Conservation (phyloP, 2,329 filamentous ascomycete genomes). For the Aspergillus aculeatus region DNA sequence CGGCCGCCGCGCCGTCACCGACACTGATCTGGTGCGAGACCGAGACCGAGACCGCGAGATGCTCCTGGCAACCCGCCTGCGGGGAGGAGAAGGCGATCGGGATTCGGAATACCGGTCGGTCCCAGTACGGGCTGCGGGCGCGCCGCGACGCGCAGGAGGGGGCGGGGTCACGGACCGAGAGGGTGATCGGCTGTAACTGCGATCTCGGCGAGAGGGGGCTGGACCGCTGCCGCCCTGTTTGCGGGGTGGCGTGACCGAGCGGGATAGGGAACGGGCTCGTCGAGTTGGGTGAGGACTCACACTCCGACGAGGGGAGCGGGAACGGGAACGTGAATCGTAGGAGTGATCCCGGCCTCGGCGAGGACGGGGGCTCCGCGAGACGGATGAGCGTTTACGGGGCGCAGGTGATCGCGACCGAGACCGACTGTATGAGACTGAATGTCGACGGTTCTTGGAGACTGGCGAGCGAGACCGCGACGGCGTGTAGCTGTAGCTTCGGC, state of each 20-base stretch:
- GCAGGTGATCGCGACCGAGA: slow-evolving; percentile 27
- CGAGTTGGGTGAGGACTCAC: slow-evolving; percentile 21
- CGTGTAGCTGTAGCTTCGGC: slow-evolving; percentile 35
- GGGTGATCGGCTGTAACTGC: slow-evolving; percentile 34
- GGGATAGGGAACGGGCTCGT: slow-evolving; percentile 29
- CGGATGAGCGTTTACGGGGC: slow-evolving; percentile 15
- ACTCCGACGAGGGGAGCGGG: slow-evolving; percentile 25
- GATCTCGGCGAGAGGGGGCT: slow-evolving; percentile 20
- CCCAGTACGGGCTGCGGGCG: slow-evolving; percentile 12
- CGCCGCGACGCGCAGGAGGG: slow-evolving; percentile 21
- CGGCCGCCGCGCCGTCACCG: slow-evolving; percentile 14
- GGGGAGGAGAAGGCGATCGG: slow-evolving; percentile 28
- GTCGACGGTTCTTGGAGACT: slow-evolving; percentile 29
- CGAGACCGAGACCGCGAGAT: slow-evolving; percentile 27
- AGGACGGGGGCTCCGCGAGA: slow-evolving; percentile 33
- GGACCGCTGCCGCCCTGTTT: slow-evolving; percentile 14
- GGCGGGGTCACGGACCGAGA: slow-evolving; percentile 33
- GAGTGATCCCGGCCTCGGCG: slow-evolving; percentile 27
- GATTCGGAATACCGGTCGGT: slow-evolving; percentile 30
- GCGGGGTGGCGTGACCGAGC: slow-evolving; percentile 35
- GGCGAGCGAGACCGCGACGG: slow-evolving; percentile 40
- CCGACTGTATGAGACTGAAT: slow-evolving; percentile 35
- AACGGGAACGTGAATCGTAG: slow-evolving; percentile 28
- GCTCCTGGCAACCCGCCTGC: slow-evolving; percentile 21
- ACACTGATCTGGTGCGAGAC: slow-evolving; percentile 25